phyloP scores from a whole-genome alignment of 2,329 filamentous ascomycete species.

The Metarhizium anisopliae region DNA sequence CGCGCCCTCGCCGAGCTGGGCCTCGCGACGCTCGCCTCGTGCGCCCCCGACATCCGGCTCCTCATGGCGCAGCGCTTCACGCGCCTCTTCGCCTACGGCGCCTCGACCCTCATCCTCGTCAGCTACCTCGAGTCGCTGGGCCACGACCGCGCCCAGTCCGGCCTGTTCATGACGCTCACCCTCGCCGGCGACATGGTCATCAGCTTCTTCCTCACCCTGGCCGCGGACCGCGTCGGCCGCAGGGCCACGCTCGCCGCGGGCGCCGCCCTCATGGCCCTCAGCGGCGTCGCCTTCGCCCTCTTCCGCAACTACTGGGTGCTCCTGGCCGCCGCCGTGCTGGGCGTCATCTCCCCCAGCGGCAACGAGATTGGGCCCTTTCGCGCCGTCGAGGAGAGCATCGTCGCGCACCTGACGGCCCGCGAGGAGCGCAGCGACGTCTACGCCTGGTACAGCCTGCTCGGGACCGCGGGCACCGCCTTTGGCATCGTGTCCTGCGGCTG shows the following conservation, averaged over 20 bases:
- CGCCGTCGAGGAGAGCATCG: slow-evolving; percentile 51
- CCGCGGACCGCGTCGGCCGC: slow-evolving; percentile 50
- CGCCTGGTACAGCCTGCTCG: slow-evolving; percentile 52
- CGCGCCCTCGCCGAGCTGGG: slow-evolving; percentile 15
- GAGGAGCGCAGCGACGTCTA: slow-evolving; percentile 44
- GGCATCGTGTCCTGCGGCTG: slow-evolving; percentile 53
- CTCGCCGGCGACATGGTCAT: slow-evolving; percentile 50
- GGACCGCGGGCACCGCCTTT: slow-evolving; percentile 50
- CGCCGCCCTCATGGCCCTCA: slow-evolving; percentile 44
- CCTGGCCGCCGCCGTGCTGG: slow-evolving; percentile 46
- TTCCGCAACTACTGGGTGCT: slow-evolving; percentile 48
- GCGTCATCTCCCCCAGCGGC: slow-evolving; percentile 56
- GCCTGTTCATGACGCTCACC: slow-evolving; percentile 58
- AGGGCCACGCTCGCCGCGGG: slow-evolving; percentile 44
- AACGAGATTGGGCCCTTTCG: slow-evolving; percentile 57
- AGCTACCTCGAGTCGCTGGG: slow-evolving; percentile 42
- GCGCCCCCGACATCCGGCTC: slow-evolving; percentile 40
- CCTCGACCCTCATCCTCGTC: slow-evolving; percentile 47
- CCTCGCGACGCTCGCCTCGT: slow-evolving; percentile 15
- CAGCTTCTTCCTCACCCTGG: slow-evolving; percentile 48
- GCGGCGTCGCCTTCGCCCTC: slow-evolving; percentile 46
- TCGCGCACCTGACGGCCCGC: slow-evolving; percentile 44
- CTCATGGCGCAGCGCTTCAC: slow-evolving; percentile 51
- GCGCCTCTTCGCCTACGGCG: slow-evolving; percentile 55
- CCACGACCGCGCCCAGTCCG: slow-evolving; percentile 42